phyloP scores from a whole-genome alignment of 2,329 filamentous ascomycete genomes.

The Endoconidiophora polonica region DNA sequence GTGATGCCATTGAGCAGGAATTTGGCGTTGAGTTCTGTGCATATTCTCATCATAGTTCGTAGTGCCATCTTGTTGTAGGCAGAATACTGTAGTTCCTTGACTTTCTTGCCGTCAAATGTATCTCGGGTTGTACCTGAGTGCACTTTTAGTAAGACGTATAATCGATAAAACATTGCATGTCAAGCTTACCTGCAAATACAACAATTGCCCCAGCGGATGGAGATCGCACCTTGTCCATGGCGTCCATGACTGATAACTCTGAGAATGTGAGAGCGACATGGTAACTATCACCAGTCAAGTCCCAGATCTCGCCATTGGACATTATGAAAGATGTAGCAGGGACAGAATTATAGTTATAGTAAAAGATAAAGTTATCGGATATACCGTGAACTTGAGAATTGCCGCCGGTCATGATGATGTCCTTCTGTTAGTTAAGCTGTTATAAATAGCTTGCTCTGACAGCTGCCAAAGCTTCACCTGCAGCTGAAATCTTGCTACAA shows the following conservation, averaged over 20 bases:
- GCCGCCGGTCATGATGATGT: too few relatives aligned
- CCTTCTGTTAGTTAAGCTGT: too few relatives aligned
- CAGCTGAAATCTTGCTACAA: not conserved
- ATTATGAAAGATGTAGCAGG: not conserved
- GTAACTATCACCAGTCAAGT: conserved; percentile 33
- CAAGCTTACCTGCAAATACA: conserved; percentile 48
- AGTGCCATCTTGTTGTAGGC: conserved; percentile 58
- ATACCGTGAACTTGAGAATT: too few relatives aligned
- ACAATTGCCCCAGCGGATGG: conserved; percentile 62
- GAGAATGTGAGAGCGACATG: conserved; percentile 53
- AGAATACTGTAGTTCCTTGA: conserved; percentile 58
- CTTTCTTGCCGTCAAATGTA: conserved; percentile 52
- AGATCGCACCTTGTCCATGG: conserved; percentile 53
- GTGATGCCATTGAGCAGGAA: conserved; percentile 57
- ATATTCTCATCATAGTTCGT: conserved; percentile 49
- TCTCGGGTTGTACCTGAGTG: conserved; percentile 56
- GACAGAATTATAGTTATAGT: too few relatives aligned
- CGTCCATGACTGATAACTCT: conserved; percentile 36
- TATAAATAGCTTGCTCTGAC: not conserved
- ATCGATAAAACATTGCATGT: conserved; percentile 1
- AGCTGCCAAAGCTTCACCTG: not conserved
- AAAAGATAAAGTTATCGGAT: too few relatives aligned
- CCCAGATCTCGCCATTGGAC: conserved; percentile 17
- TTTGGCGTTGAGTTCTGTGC: conserved; percentile 35
- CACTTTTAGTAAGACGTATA: conserved; percentile 11